These are phyloP conservation scores for Penicillium sp. DNA, from an alignment of 2,329 filamentous ascomycete species.

Conservation along the genomic window DNA sequence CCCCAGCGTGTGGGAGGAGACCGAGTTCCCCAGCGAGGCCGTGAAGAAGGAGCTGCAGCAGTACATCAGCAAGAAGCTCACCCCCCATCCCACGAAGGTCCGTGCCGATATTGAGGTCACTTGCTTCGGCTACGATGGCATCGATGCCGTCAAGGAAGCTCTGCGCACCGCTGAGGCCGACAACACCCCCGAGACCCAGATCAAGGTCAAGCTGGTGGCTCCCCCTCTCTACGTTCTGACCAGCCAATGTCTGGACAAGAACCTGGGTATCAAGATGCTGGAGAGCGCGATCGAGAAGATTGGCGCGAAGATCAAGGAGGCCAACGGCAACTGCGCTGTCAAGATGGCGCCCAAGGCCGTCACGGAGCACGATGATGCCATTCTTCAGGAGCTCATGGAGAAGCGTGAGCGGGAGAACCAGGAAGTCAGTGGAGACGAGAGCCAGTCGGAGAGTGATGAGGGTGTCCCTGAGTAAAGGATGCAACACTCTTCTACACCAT, in stretches of 20 bases:
- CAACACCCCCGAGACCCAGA: slow-evolving; percentile 88
- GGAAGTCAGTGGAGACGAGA: slow-evolving; percentile 96
- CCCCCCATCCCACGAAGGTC: slow-evolving; percentile 97
- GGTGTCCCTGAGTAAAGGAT: slow-evolving; percentile 58
- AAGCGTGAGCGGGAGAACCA: slow-evolving; percentile 97
- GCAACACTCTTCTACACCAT: slow-evolving; percentile 9
- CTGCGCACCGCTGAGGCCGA: slow-evolving; percentile 86
- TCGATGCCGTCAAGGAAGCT: slow-evolving; percentile 94
- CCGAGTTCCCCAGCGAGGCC: slow-evolving; percentile 78
- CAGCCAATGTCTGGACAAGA: slow-evolving; percentile 93
- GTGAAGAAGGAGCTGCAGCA: slow-evolving; percentile 86
- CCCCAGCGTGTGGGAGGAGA: slow-evolving; percentile 92
- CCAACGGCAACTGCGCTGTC: slow-evolving; percentile 76
- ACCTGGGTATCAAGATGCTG: slow-evolving; percentile 73
- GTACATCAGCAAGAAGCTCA: slow-evolving; percentile 96
- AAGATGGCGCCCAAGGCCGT: slow-evolving; percentile 99
- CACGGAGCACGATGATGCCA: slow-evolving; percentile 96
- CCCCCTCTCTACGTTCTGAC: slow-evolving; percentile 96
- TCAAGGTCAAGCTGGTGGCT: slow-evolving; percentile 98
- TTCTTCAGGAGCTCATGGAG: slow-evolving; percentile 97
- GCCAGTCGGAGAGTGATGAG: slow-evolving; percentile 91
- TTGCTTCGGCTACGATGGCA: slow-evolving; percentile 94
- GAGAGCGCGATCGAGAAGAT: slow-evolving; percentile 90
- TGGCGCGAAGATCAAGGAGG: slow-evolving; percentile 70
- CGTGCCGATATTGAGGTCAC: slow-evolving; percentile 96